These are phyloP conservation scores for Pyrrhoderma noxium DNA, from an alignment of 1,284 basidiomycete species.

Conservation along the genomic window DNA sequence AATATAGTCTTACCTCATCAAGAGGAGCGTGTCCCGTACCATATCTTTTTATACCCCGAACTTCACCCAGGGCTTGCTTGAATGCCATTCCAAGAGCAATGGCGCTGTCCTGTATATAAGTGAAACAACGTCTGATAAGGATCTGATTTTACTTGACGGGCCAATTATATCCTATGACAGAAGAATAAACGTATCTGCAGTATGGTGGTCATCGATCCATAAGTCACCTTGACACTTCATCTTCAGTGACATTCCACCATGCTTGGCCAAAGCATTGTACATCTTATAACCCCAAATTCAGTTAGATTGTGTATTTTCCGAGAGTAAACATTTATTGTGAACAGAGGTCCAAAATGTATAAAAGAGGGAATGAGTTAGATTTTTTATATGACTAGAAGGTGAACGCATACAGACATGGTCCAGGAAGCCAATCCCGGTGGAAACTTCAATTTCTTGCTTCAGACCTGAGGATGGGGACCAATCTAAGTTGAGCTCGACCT, in stretches of 20 bases:
- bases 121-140: conserved; percentile 5
- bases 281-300: conserved; percentile 51
- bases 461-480: conserved; percentile 55
- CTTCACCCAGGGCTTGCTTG: conserved; percentile 92
- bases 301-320: background rate
- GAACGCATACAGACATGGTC: conserved; percentile 71
- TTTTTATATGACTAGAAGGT: no score
- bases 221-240: conserved; percentile 93
- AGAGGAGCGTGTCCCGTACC: conserved; percentile 96
- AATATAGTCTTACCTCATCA: conserved; percentile 68
- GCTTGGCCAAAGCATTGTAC: conserved; percentile 92
- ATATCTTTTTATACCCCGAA: conserved; percentile 91
- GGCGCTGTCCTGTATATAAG: conserved; percentile 77
- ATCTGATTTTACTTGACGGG: no score
- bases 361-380: no score
- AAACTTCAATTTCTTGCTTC: conserved; percentile 77
- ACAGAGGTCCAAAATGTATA: background rate
- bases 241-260: conserved; percentile 84
- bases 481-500: conserved; percentile 80
- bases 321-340: background rate
- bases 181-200: conserved; percentile 70
- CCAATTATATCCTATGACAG: background rate
- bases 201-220: conserved; percentile 99
- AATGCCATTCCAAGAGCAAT: conserved; percentile 92
- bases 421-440: conserved; percentile 95